Base-by-base conservation (phyloP, 768 basidiomycete genomes). In the Arthromyces matolae region DNA sequence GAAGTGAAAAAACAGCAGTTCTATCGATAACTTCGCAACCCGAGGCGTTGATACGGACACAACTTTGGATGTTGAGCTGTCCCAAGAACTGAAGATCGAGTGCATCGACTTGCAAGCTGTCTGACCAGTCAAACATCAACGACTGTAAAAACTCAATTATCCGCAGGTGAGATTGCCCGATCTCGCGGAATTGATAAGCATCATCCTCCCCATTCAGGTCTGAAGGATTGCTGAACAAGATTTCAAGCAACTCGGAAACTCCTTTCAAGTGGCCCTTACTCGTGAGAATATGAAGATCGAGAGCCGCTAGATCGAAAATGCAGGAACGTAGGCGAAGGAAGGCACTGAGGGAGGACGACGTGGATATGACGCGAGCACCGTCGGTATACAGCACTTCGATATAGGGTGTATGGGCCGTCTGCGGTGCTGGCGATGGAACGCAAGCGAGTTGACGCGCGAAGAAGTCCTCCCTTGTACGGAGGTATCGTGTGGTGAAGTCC, bases 141-240 rank as follows among this genome's bases (percentile, higher is more conserved):
- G 90, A 89, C 60, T 90, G 86, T 37, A 97, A 72, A 44, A 92
- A 81, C 64, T 95, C 93, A 57, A 95, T 85, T 63, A 96, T 84
- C 20, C 88, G 79, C 56, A 91, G 75, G 45, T 91, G 81, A 0
- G 88, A 86, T 60, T 93, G 93, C 3, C 86, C 86, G 45, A 89
- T 74, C 53, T 86, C 86, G 45, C 70, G 77, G 71, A 88, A 89
- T 2, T 79, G 72, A 45, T 81, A 72, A 5, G 74, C 61, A 22
- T 75, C 75, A 27, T 78, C 76, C 23, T 79, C 72, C 63, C 68
- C 67, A 12, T 77, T 74, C 41, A 76, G 75, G 12, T 72, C 62
- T 28, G 74, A 72, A 33, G 81, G 79, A 12, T 75, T 81, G 4
- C 85, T 86, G 55, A 93, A 95, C 1, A 96, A 69, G 12, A 89